A percentile compares a stretch with the other conserved stretches of the same genome.
These are phyloP conservation scores for Sporothrix protearum DNA, from an alignment of 2,329 filamentous ascomycete genomes.

Conservation along the genomic window DNA sequence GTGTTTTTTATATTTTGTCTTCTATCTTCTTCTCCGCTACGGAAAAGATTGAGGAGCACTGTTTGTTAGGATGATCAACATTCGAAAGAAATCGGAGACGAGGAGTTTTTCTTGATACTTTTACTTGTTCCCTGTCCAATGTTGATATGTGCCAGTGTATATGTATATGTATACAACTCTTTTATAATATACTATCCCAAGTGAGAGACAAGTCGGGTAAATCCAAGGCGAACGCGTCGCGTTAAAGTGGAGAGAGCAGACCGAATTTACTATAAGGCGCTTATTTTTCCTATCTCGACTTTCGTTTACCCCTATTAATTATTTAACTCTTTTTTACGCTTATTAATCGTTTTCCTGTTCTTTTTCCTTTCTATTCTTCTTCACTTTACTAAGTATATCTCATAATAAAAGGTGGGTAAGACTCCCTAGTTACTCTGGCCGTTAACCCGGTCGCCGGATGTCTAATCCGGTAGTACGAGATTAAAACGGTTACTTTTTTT, in stretches of 20 bases:
- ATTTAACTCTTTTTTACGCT: not conserved
- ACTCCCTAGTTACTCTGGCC: not conserved
- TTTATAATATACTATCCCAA: not conserved
- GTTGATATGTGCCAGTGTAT: not conserved
- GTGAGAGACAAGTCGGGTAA: not conserved
- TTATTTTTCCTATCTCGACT: not conserved
- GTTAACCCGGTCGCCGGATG: not conserved
- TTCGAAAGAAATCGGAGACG: conserved; percentile 7
- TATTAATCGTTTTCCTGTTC: not conserved
- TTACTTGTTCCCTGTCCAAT: not conserved
- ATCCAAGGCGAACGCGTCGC: not conserved
- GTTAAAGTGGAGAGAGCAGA: not conserved
- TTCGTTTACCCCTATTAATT: not conserved
- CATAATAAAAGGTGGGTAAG: not conserved
- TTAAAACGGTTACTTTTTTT: not conserved
- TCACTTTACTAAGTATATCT: not conserved
- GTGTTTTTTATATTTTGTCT: conserved; percentile 7
- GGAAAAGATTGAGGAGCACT: not conserved
- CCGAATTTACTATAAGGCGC: not conserved
- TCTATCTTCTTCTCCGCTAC: not conserved
- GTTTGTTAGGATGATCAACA: conserved; percentile 13
- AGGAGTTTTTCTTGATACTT: conserved; percentile 7
- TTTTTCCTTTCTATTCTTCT: not conserved
- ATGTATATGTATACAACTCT: not conserved
- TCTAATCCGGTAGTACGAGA: not conserved